Evolutionary conservation across 352 stramenopile species (phyloP).

Genomic region (Phytophthora kernoviae): DNA sequence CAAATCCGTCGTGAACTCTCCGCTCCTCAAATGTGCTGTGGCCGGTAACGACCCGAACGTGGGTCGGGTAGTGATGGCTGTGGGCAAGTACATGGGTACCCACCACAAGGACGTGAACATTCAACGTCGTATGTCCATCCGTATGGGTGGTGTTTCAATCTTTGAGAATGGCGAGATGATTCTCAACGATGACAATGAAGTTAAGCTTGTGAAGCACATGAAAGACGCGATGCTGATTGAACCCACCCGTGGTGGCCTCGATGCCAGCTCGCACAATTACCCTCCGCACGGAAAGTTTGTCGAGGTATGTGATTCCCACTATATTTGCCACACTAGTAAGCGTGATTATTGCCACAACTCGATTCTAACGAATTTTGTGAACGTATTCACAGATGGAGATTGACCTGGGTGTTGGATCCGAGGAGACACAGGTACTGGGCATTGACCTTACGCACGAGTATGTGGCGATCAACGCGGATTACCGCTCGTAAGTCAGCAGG

Average conservation of each 20-base stretch:
- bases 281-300: slow-evolving; percentile 96
- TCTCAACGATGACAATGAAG: slow-evolving; percentile 91
- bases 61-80: slow-evolving; percentile 95
- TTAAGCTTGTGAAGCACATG: slow-evolving; percentile 95
- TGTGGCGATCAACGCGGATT: slow-evolving; percentile 98
- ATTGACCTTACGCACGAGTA: slow-evolving; percentile 99
- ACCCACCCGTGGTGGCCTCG: slow-evolving; percentile 72
- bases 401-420: slow-evolving; percentile 90
- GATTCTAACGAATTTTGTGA: slow-evolving; percentile 2
- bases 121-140: slow-evolving; percentile 81
- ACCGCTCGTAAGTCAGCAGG: slow-evolving; percentile 90
- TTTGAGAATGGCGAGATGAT: slow-evolving; percentile 96
- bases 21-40: slow-evolving; percentile 98
- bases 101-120: slow-evolving; percentile 88
- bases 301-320: slow-evolving; percentile 54
- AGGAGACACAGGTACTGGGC: slow-evolving; percentile 90
- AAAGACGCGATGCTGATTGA: slow-evolving; percentile 91
- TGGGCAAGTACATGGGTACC: slow-evolving; percentile 97
- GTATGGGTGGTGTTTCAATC: slow-evolving; percentile 92
- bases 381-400: slow-evolving; percentile 84
- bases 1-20: slow-evolving; percentile 94
- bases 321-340: slow-evolving; percentile 2
- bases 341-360: too few species aligned
- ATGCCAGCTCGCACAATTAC: slow-evolving; percentile 88
- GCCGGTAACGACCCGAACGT: slow-evolving; percentile 99